These are phyloP conservation scores for Phoma sp. DNA, from an alignment of 2,329 filamentous ascomycete genomes.

Conservation along the genomic window DNA sequence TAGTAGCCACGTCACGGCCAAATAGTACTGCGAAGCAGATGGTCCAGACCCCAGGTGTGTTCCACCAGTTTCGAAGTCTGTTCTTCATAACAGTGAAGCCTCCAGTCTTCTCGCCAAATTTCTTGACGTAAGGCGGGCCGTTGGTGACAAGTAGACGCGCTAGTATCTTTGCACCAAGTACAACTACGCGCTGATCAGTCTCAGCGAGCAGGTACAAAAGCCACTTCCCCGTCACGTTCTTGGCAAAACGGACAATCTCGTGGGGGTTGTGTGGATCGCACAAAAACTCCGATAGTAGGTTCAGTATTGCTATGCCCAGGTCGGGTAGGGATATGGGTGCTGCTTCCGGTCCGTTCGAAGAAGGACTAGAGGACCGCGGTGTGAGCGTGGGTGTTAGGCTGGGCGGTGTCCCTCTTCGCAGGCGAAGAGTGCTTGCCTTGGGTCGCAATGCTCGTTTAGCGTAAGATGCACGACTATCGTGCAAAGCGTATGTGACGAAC, in stretches of 20 bases:
- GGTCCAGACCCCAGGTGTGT: conserved; percentile 81
- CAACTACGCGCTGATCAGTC: conserved; percentile 80
- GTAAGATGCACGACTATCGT: conserved; percentile 62
- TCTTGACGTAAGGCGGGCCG: conserved; percentile 79
- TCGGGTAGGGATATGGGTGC: conserved; percentile 65
- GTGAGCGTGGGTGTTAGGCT: conserved; percentile 37
- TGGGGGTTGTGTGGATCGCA: conserved; percentile 73
- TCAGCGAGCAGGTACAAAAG: conserved; percentile 89
- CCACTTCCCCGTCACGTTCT: conserved; percentile 97
- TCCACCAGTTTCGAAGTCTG: conserved; percentile 87
- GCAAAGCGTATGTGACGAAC: conserved; percentile 91
- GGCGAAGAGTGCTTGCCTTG: conserved; percentile 41
- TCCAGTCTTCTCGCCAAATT: conserved; percentile 84
- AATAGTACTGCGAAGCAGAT: conserved; percentile 90
- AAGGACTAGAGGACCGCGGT: conserved; percentile 43
- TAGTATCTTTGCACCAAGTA: conserved; percentile 81
- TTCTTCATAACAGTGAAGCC: conserved; percentile 87
- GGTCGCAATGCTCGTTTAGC: conserved; percentile 44
- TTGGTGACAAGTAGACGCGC: conserved; percentile 83
- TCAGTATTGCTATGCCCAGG: conserved; percentile 75
- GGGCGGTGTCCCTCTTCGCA: conserved; percentile 37
- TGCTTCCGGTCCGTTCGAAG: conserved; percentile 23
- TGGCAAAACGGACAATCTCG: conserved; percentile 85
- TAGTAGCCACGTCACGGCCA: conserved; percentile 76
- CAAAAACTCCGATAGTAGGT: conserved; percentile 77